These are phyloP conservation scores for Ophiognomonia clavigignenti-juglandacearum DNA, from an alignment of 2,329 filamentous ascomycete species.

Conservation along the genomic window DNA sequence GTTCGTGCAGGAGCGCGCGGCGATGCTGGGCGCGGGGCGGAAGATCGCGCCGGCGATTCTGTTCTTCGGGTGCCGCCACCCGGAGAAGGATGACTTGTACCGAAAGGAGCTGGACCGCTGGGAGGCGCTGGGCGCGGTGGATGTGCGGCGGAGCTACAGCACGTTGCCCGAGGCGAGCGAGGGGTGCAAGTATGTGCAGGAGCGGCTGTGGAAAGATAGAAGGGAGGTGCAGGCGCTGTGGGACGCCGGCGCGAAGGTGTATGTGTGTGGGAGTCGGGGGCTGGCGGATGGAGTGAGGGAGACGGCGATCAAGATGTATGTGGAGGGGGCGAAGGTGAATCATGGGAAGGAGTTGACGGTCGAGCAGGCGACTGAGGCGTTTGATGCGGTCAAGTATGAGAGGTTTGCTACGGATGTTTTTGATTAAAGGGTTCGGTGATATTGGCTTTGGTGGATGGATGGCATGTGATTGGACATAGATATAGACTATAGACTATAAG, in stretches of 20 bases:
- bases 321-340: conserved; percentile 26
- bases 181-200: conserved; percentile 34
- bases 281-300: conserved; percentile 38
- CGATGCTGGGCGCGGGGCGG: conserved; percentile 40
- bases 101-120: conserved; percentile 52
- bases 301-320: conserved; percentile 28
- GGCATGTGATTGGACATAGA: too few relatives aligned
- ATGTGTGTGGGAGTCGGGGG: conserved; percentile 53
- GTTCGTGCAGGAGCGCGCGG: conserved; percentile 57
- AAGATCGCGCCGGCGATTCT: conserved; percentile 57
- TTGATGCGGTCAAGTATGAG: conserved; percentile 46
- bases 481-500: too few relatives aligned
- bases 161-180: conserved; percentile 38
- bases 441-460: too few relatives aligned
- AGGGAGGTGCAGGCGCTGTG: conserved; percentile 28
- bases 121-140: conserved; percentile 56
- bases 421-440: conserved; percentile 42
- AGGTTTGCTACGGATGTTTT: conserved; percentile 59
- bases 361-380: conserved; percentile 35
- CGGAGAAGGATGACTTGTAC: conserved; percentile 56
- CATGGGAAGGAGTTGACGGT: conserved; percentile 19
- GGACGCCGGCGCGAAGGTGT: conserved; percentile 43
- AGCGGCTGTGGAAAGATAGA: conserved; percentile 41
- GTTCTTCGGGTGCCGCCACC: conserved; percentile 58
- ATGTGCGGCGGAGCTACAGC: conserved; percentile 57